Percentiles rank a stretch among this genome's conserved stretches.
These are phyloP conservation scores for Asparagopsis taxiformis DNA, from an alignment of 31 red algal genomes.

Conservation along the genomic window DNA sequence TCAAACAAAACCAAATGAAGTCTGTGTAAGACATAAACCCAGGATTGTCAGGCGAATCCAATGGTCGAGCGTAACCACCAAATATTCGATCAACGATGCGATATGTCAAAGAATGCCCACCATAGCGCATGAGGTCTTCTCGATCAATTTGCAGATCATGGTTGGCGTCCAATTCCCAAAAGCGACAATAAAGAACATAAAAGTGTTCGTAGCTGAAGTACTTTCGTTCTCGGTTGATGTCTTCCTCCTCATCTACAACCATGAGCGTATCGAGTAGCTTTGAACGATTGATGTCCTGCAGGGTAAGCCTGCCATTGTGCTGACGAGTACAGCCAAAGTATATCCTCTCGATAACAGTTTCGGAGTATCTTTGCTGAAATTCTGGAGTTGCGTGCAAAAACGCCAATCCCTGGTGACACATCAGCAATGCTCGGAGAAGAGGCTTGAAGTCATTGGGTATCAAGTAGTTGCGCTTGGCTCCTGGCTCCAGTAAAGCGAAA, in stretches of 20 bases:
- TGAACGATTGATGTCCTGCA: conserved; percentile 71
- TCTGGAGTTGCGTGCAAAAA: conserved; percentile 94
- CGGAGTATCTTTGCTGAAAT: conserved; percentile 96
- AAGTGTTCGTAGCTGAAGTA: too few species aligned
- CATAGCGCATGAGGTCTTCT: too few species aligned
- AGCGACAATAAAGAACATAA: too few species aligned
- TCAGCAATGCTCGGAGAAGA: conserved; percentile 71
- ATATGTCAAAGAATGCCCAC: too few species aligned
- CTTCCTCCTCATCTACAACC: conserved; percentile 92
- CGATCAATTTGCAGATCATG: too few species aligned
- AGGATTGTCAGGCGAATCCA: too few species aligned
- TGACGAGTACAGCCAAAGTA: conserved; percentile 83
- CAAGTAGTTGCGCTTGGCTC: conserved; percentile 48
- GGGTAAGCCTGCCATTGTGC: conserved; percentile 76
- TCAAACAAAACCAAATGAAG: too few species aligned
- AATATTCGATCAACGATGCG: too few species aligned
- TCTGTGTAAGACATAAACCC: too few species aligned
- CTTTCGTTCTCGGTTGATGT: too few species aligned
- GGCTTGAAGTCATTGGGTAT: conserved; percentile 78
- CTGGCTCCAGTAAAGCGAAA: conserved; percentile 44
- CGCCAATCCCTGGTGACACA: conserved; percentile 85
- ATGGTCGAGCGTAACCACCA: too few species aligned
- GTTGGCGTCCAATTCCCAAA: too few species aligned
- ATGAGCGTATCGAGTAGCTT: conserved; percentile 79
- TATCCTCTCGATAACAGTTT: conserved; percentile 97